phyloP scores from a whole-genome alignment of 345 rosid genomes.

The Murraya paniculata region DNA sequence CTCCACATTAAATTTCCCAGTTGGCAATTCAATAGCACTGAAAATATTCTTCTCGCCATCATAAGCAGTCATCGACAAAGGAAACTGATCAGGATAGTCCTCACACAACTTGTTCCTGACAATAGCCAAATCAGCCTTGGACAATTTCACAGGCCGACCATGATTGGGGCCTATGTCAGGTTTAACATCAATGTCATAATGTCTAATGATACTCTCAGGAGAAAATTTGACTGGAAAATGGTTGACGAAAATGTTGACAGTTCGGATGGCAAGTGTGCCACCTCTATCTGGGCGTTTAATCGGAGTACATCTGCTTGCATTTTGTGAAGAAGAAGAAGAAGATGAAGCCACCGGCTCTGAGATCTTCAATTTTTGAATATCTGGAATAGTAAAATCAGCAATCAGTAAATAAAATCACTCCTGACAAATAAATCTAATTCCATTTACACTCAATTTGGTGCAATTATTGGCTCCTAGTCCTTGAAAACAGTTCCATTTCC shows the following conservation, averaged over 20 bases:
- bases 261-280: slow-evolving; percentile 41
- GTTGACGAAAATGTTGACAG: slow-evolving; percentile 50
- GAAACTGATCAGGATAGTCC: slow-evolving; percentile 43
- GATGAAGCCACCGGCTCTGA: slow-evolving; percentile 21
- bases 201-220: slow-evolving; percentile 44
- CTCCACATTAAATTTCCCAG: slow-evolving; percentile 44
- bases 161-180: slow-evolving; percentile 24
- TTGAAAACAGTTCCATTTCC: neutral
- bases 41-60: slow-evolving; percentile 88
- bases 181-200: slow-evolving; percentile 67
- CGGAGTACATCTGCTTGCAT: slow-evolving; percentile 22
- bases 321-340: neutral
- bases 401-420: neutral
- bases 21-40: slow-evolving; percentile 55
- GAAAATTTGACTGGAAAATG: slow-evolving; percentile 59
- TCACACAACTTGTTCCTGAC: slow-evolving; percentile 57
- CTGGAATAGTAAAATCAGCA: slow-evolving; percentile 12
- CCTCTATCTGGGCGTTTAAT: slow-evolving; percentile 66
- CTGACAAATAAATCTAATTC: neutral
- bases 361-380: slow-evolving; percentile 12
- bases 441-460: neutral
- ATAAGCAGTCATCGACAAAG: slow-evolving; percentile 60
- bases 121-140: slow-evolving; percentile 39
- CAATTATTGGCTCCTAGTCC: neutral
- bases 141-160: slow-evolving; percentile 37